These are phyloP conservation scores for Conticribra guillardii DNA, from an alignment of 108 stramenopile genomes.

Conservation along the genomic window DNA sequence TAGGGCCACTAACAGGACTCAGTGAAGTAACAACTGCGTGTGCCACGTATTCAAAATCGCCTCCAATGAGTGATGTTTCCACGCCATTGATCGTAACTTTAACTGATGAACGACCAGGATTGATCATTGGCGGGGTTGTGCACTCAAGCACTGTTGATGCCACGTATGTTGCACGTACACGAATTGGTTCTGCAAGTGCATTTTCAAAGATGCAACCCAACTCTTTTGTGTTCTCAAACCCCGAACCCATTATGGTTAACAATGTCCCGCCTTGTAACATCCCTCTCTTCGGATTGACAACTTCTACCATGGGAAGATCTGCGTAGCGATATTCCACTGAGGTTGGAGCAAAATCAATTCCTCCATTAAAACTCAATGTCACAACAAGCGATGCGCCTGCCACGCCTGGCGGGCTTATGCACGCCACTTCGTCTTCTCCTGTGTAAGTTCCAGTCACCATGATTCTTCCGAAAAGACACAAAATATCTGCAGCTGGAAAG, in stretches of 20 bases:
- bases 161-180: constrained; percentile 13
- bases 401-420: constrained; percentile 19
- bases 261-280: constrained; percentile 20
- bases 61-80: constrained; percentile 19
- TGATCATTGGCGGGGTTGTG: constrained; percentile 20
- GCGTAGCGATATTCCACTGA: constrained; percentile 9
- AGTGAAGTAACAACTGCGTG: constrained; percentile 27
- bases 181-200: neutral
- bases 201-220: constrained; percentile 30
- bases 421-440: constrained; percentile 11
- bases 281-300: constrained; percentile 8
- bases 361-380: constrained; percentile 31
- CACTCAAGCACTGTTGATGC: constrained; percentile 31
- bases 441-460: constrained; percentile 2
- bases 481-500: constrained; percentile 3
- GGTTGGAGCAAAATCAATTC: constrained; percentile 15
- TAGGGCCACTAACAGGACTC: constrained; percentile 18
- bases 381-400: constrained; percentile 6
- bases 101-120: constrained; percentile 19
- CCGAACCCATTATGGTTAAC: constrained; percentile 30
- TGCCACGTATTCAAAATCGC: constrained; percentile 23
- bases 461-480: constrained; percentile 20
- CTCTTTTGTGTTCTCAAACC: constrained; percentile 40
- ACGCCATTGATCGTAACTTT: constrained; percentile 45
- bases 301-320: constrained; percentile 4